These are phyloP conservation scores for Penstemon newberryi DNA, from an alignment of 257 asterid genomes.

Conservation along the genomic window DNA sequence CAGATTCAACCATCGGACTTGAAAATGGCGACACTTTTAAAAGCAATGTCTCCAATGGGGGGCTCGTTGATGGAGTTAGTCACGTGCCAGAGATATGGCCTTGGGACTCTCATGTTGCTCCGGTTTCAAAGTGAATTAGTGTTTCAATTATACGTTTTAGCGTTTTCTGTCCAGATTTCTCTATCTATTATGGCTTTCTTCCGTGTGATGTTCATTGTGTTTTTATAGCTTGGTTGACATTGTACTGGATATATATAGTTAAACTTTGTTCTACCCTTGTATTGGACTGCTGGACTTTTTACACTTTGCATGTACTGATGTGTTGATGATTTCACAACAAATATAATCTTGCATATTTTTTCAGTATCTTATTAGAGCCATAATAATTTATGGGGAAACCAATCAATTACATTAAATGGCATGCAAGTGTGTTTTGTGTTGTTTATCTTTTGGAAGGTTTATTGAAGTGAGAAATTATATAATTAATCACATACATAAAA, in stretches of 20 bases:
- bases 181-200: background rate
- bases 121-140: conserved; percentile 43
- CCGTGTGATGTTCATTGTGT: background rate
- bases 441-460: no score
- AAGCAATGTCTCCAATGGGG: conserved; percentile 40
- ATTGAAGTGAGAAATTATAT: no score
- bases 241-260: no score
- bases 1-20: conserved; percentile 34
- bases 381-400: background rate
- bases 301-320: background rate
- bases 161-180: conserved; percentile 1
- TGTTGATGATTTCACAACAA: background rate
- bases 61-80: conserved; percentile 33
- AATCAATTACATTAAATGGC: no score
- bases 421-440: no score
- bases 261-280: no score
- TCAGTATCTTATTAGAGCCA: background rate
- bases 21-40: conserved; percentile 38
- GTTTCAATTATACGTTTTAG: background rate
- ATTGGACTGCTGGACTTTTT: background rate
- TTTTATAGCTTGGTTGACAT: background rate
- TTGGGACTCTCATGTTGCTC: conserved; percentile 59
- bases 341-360: background rate
- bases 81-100: conserved; percentile 55
- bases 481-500: no score